Evolutionary conservation across 331 rosid genomes (phyloP).

Genomic region (Cucumis variabilis): DNA sequence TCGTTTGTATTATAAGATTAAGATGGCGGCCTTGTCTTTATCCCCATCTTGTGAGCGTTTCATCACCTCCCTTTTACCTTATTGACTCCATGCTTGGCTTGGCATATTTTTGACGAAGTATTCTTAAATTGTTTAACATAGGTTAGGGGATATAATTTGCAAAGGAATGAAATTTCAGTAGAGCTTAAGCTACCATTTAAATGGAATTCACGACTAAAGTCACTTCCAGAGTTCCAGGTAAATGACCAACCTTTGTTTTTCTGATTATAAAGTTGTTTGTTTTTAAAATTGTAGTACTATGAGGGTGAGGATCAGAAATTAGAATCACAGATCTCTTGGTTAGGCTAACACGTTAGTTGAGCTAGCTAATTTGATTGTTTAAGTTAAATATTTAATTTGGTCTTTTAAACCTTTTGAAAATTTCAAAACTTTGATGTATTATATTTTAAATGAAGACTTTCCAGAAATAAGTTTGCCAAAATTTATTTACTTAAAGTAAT

Average conservation of each 20-base stretch:
- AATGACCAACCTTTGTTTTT: not conserved
- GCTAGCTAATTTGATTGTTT: too few relatives aligned
- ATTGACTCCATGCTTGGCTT: slow-evolving; percentile 14
- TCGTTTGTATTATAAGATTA: slow-evolving; percentile 1
- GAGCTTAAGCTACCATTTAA: slow-evolving; percentile 3
- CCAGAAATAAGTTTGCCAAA: not conserved
- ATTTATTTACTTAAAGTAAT: too few relatives aligned
- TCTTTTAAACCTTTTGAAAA: not conserved
- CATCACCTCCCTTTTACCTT: not conserved
- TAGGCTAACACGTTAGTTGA: too few relatives aligned
- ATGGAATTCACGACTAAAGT: not conserved
- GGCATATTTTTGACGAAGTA: not conserved
- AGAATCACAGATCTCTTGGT: too few relatives aligned
- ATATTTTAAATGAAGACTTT: not conserved
- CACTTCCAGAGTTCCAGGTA: slow-evolving; percentile 15
- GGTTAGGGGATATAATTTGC: slow-evolving; percentile 10
- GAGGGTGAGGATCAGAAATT: too few relatives aligned
- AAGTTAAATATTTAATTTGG: not conserved
- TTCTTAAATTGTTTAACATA: not conserved
- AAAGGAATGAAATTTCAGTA: not conserved
- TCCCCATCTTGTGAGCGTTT: slow-evolving; percentile 26
- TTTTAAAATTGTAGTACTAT: too few relatives aligned
- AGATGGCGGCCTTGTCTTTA: slow-evolving; percentile 26
- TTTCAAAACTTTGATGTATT: not conserved
- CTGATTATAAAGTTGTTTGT: not conserved